Evolutionary conservation across 2,329 filamentous ascomycete genomes (phyloP).

Genomic region (Rutstroemia sydowiana): DNA sequence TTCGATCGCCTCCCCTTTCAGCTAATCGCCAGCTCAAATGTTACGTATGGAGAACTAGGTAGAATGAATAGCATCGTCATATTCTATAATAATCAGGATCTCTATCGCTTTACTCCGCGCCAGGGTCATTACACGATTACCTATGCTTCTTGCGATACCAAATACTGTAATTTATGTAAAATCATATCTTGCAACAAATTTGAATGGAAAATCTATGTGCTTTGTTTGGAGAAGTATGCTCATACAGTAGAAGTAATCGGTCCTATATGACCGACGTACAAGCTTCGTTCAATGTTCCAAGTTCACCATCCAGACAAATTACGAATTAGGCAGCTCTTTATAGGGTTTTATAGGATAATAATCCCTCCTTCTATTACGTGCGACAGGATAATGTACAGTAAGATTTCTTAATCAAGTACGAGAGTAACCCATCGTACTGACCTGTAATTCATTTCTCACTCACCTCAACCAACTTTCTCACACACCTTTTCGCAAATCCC

Average conservation of each 20-base stretch:
- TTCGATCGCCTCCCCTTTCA: not conserved
- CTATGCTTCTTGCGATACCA: no score
- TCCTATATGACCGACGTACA: constrained; percentile 4
- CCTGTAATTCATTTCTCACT: not conserved
- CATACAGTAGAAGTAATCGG: not conserved
- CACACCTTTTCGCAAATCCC: not conserved
- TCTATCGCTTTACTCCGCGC: no score
- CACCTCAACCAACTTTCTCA: not conserved
- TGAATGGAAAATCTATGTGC: not conserved
- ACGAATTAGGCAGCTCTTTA: constrained; percentile 1
- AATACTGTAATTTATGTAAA: no score
- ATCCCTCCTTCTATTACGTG: not conserved
- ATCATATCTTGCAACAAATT: not conserved
- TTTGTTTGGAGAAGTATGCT: not conserved
- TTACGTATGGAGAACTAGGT: no score
- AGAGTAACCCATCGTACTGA: not conserved
- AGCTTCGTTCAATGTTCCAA: not conserved
- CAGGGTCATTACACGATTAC: no score
- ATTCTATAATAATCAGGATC: no score
- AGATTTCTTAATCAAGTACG: not conserved
- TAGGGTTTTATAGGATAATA: not conserved
- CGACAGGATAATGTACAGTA: constrained; percentile 4
- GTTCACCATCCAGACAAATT: not conserved
- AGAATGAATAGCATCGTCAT: not conserved
- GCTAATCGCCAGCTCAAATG: no score